Base-by-base conservation (phyloP, 176 grass and related monocot genomes). In the Rhynchospora breviuscula region DNA sequence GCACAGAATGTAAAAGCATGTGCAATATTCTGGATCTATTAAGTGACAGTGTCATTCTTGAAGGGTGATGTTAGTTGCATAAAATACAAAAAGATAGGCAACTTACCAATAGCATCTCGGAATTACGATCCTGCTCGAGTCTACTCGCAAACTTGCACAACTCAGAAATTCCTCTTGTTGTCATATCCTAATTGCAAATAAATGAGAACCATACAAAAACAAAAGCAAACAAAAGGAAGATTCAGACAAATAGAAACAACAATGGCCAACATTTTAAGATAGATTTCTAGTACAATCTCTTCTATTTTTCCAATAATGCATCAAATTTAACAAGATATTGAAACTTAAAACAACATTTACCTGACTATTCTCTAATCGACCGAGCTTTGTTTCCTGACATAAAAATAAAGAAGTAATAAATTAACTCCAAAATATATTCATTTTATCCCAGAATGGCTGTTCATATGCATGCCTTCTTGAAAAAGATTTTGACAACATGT, bases 381-480 rank as follows among this genome's bases (percentile, higher is more conserved):
- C 85, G 90, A 98, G 87, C 79, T 94, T 98, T 83, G 92, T 90
- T 85, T 91, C 95, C 95, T 98, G 92, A 79, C 79, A 51, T 59
- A 86, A 44, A 86, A 87, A 67, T 85, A 69, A 86, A 66, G 10
- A 77, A 80, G 79, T 97, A 63, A 91, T 40, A 80, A 80, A 75
- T 47, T 14, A 78, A 43, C 40, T 65, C n/a, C 57, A 78, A 7
- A n/a, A 86, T 58, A 66, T 4, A 57, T 64, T 81, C 45, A 58
- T 64, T 23, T n/a, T 40, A 85, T 52, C 75, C 29, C 48, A 7
- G 10, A 83, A 81, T 46, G 63, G 54, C 82, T 56, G 63, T 29
- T 3, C 11, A 59, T 17, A 59, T 18, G 61, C 43, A 67, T 79
- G 63, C 53, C 7, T 49, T 51, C 11, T 78, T 59, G 18, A 54